Conservation (phyloP, 2,329 filamentous ascomycete genomes). For the Lachnellula arida region DNA sequence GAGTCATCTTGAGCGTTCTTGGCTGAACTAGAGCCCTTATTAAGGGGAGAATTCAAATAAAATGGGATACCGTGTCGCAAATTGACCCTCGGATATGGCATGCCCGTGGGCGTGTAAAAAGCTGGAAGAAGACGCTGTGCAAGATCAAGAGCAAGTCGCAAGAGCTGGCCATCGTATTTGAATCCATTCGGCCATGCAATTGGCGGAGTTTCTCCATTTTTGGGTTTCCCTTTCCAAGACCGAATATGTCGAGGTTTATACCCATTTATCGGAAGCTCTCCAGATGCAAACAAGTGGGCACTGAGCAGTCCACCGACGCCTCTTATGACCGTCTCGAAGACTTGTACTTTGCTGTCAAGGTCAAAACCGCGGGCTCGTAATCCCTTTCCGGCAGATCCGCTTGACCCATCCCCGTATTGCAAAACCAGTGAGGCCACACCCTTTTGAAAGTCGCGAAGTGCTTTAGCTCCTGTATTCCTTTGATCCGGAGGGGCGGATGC, state of each 20-base stretch:
- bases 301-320: constrained; percentile 87
- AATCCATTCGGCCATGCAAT: constrained; percentile 75
- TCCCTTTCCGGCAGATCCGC: constrained; percentile 64
- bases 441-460: constrained; percentile 71
- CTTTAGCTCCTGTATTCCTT: constrained; percentile 51
- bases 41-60: constrained; percentile 79
- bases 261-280: constrained; percentile 79
- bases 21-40: constrained; percentile 48
- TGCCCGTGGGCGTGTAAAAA: constrained; percentile 84
- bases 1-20: constrained; percentile 31
- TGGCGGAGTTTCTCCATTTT: constrained; percentile 44
- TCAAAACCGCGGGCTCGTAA: constrained; percentile 78
- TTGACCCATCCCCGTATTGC: constrained; percentile 80
- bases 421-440: constrained; percentile 71
- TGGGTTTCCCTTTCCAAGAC: constrained; percentile 25
- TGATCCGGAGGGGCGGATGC: constrained; percentile 65
- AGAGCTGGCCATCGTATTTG: constrained; percentile 80
- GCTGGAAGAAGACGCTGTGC: constrained; percentile 81
- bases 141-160: constrained; percentile 84
- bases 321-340: constrained; percentile 96
- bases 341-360: constrained; percentile 94
- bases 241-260: constrained; percentile 51
- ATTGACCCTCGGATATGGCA: constrained; percentile 94
- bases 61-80: constrained; percentile 87
- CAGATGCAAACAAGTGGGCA: constrained; percentile 87